Evolutionary conservation across 345 rosid genomes (phyloP), one percentile per base, ranked within the genome.

Genomic region (Linum lewisii): DNA sequence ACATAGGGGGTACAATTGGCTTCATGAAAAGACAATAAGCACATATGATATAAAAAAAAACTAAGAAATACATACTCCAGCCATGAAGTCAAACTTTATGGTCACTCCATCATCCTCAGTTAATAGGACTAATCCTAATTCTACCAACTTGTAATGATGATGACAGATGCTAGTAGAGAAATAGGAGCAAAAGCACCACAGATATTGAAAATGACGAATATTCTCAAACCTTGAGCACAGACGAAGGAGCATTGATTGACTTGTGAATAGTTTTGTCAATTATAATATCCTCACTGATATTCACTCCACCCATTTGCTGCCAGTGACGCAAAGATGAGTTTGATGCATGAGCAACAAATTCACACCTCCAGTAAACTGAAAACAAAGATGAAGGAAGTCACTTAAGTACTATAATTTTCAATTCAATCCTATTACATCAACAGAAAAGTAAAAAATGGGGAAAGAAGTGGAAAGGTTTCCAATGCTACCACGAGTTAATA

Each of bases 311-410:
- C 97, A 89, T 86, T 78, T 79, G 89, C 71, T 82, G 81, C 97
- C 99, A 93, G 65, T 89, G 94, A 63, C 78, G 83, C 72, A 89
- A 47, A 6, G 99, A 93, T 47, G 77, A 63, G 66, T 93, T 93
- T 36, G 99, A 89, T 63, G 89, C 84, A 59, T 84, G 94, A 21
- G 92, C 97, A 51, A 93, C 75, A 63, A 75, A 87, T 67, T 93
- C 95, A 69, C 99, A 93, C 77, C 86, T 93, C 99, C 99, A 93
- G 61, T 83, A 85, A 64, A 93, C 95, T 93, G 84, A 14, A 24
- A 52, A 34, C 7, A 16, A 63, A 58, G 26, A 18, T 20, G 13
- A 34, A 21, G 32, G 2, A 20, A 19, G 25, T 20, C 15, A 52
- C 23, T 21, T 21, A 38, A 49, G 6, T n/a, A 42, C 9, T 29